Base-by-base conservation (phyloP, 371 early-diverging fungal genomes). In the Rhizopus stolonifer region DNA sequence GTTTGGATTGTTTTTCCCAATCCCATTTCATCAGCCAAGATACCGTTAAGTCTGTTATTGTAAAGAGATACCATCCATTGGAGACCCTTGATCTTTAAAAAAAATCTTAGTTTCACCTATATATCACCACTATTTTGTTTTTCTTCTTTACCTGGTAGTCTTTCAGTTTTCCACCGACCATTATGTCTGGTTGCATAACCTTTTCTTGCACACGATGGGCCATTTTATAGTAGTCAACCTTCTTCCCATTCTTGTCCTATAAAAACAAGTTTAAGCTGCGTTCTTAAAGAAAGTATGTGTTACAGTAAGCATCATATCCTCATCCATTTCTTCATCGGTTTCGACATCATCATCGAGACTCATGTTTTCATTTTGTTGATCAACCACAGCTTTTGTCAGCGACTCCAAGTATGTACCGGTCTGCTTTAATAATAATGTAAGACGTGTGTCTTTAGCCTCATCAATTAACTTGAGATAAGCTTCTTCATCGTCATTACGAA, bases 1-100 rank as follows among this genome's bases (percentile, higher is more conserved):
- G 99, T 97, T 69, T 99, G 99, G 49, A 99, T 92, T 1, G 96
- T 95, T 72, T 96, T 95, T 42, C 96, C 96, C 15, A 97, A 74
- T 46, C 96, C 95, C 99, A 99, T 99, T 78, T 99, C 99, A 75
- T 99, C 99, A 2, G 99, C 98, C 60, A 99, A 70, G 49, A 99
- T 99, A 39, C 99, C 99, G 68, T 96, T 95, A 61, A 95, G 70
- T 38, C 89, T 80, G 65, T 97, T 98, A 67, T 97, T 95, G 76
- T 96, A 98, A 26, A 99, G 74, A 10, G 96, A 94, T 2, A 95
- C 87, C 89, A 99, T 94, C 99, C 99, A 99, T 79, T 99, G 90
- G 1, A 99, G 77, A 58, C 99, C 99, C 64, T 93, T 95, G 67
- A 99, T 60, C 69, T 65, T 46, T 17, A 29, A 9, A 13, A 46